These are phyloP conservation scores for Lichenothelia convexa DNA, from an alignment of 495 filamentous ascomycete species.

Conservation along the genomic window DNA sequence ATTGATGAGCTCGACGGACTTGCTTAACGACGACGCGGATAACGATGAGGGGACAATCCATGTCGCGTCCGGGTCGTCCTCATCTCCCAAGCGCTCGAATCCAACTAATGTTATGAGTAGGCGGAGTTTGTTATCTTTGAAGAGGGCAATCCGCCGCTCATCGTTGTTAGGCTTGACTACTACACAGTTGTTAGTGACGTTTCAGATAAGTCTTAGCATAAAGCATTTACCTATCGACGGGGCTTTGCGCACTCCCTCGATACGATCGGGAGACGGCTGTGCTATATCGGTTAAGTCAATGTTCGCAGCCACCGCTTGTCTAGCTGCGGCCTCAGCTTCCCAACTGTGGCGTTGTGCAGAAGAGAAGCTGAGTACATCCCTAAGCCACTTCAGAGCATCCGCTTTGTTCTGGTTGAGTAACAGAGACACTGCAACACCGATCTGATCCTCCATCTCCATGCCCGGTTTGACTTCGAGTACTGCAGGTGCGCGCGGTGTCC, in stretches of 20 bases:
- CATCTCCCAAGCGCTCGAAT: conserved; percentile 44
- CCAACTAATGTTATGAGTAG: conserved; percentile 66
- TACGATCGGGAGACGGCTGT: no score
- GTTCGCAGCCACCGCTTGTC: conserved; percentile 9
- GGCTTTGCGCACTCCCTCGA: conserved; percentile 17
- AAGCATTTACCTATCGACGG: conserved; percentile 28
- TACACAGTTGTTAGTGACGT: no score
- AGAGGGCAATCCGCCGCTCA: conserved; percentile 51
- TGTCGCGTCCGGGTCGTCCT: conserved; percentile 52
- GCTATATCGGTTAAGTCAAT: conserved; percentile 23
- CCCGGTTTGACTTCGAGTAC: conserved; percentile 66
- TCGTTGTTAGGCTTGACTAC: conserved; percentile 53
- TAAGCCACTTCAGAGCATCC: conserved; percentile 67
- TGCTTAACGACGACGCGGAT: conserved; percentile 40
- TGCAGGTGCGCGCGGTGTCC: conserved; percentile 42
- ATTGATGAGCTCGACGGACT: conserved; percentile 43
- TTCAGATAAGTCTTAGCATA: not conserved
- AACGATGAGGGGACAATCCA: conserved; percentile 65
- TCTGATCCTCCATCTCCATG: conserved; percentile 44
- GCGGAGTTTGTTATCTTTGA: conserved; percentile 77
- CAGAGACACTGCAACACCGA: conserved; percentile 60
- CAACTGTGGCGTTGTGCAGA: conserved; percentile 59
- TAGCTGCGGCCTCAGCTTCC: conserved; percentile 51
- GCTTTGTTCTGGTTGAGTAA: conserved; percentile 58
- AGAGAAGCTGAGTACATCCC: conserved; percentile 45